Evolutionary conservation across 2,329 filamentous ascomycete genomes (phyloP).

Genomic region (Aspergillus floridensis): DNA sequence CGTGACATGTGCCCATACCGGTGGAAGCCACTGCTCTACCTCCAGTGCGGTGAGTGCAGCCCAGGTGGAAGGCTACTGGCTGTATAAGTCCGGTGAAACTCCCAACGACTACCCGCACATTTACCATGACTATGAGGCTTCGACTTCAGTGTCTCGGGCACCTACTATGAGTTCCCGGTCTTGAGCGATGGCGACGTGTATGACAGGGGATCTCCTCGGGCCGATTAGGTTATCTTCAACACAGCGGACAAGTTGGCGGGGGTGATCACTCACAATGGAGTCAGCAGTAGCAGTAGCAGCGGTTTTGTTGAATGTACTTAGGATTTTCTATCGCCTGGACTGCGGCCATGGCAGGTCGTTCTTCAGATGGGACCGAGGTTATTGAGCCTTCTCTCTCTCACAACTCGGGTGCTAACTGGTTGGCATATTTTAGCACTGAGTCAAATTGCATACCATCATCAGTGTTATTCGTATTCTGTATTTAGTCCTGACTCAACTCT

Average conservation of each 20-base stretch:
- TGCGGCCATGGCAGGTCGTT: no score
- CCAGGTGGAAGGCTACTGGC: constrained; percentile 51
- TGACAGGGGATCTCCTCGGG: constrained; percentile 60
- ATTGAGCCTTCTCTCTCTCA: no score
- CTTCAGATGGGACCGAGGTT: no score
- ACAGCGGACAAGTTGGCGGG: constrained; percentile 56
- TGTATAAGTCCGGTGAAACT: constrained; percentile 44
- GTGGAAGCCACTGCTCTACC: constrained; percentile 55
- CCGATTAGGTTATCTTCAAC: constrained; percentile 67
- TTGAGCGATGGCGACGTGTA: constrained; percentile 50
- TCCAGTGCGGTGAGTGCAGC: constrained; percentile 51
- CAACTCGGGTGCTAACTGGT: no score
- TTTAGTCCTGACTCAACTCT: no score
- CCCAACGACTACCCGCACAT: constrained; percentile 55
- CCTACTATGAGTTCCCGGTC: constrained; percentile 65
- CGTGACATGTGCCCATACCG: constrained; percentile 49
- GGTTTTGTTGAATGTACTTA: not conserved
- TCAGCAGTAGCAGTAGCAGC: constrained; percentile 47
- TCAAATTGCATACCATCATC: no score
- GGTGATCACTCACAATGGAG: constrained; percentile 68
- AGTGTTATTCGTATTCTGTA: no score
- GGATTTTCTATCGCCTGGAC: no score
- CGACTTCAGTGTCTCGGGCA: constrained; percentile 54
- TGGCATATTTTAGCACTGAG: no score
- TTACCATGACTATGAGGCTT: constrained; percentile 64